Evolutionary conservation across 441 rosid genomes (phyloP).

Genomic region (Euphorbia corollata): DNA sequence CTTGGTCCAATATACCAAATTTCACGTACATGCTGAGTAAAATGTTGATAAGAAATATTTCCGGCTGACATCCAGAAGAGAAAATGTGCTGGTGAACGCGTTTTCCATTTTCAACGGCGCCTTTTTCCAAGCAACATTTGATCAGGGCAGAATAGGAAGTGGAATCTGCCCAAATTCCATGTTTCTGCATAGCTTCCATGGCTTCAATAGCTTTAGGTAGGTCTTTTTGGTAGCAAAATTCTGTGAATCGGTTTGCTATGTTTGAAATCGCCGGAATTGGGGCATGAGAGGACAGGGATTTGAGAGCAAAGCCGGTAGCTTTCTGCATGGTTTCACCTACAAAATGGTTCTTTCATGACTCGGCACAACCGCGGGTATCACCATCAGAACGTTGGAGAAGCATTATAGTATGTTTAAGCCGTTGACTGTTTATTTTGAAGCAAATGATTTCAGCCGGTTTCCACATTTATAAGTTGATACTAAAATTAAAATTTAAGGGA

Average conservation of each 20-base stretch:
- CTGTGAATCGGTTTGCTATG: constrained; percentile 30
- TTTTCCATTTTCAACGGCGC: constrained; percentile 40
- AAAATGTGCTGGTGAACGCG: constrained; percentile 45
- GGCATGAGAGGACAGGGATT: constrained; percentile 11
- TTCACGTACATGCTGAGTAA: constrained; percentile 44
- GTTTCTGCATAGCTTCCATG: constrained; percentile 44
- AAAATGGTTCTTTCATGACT: not conserved
- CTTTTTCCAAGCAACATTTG: constrained; percentile 45
- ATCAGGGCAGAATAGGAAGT: constrained; percentile 47
- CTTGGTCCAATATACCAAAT: constrained; percentile 38
- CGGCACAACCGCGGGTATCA: not conserved
- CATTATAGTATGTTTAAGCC: too few species aligned
- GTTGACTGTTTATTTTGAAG: too few species aligned
- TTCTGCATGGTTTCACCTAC: not conserved
- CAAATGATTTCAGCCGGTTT: too few species aligned
- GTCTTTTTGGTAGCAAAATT: constrained; percentile 45
- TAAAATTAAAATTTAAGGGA: too few species aligned
- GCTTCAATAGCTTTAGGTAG: constrained; percentile 48
- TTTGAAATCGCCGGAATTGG: constrained; percentile 3
- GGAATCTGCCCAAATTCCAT: constrained; percentile 44
- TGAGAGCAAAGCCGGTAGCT: constrained; percentile 13
- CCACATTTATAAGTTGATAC: too few species aligned
- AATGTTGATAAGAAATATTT: constrained; percentile 41
- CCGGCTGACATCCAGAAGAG: constrained; percentile 40
- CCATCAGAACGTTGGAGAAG: not conserved